These are phyloP conservation scores for Lippia alba DNA, from an alignment of 305 asterid genomes.

Conservation along the genomic window DNA sequence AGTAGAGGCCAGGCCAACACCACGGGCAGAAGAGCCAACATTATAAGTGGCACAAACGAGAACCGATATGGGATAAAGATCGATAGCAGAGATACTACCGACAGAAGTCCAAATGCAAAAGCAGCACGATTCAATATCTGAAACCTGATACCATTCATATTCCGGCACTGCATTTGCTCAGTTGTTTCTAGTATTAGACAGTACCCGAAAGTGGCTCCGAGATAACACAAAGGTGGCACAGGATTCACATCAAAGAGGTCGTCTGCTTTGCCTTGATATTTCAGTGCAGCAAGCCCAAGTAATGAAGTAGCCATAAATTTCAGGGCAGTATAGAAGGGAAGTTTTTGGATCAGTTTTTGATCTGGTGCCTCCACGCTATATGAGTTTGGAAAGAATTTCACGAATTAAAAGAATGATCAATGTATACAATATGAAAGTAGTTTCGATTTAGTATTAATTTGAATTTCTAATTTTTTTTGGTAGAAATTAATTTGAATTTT, in stretches of 20 bases:
- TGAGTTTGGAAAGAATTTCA: too few species aligned
- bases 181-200: neutral
- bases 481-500: too few species aligned
- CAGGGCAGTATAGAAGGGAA: too few species aligned
- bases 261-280: constrained; percentile 3
- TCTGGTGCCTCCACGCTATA: too few species aligned
- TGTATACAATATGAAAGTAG: too few species aligned
- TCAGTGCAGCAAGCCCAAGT: neutral
- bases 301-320: too few species aligned
- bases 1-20: neutral
- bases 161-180: neutral
- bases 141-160: too few species aligned
- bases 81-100: neutral
- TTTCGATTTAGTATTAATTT: too few species aligned
- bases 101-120: constrained; percentile 4
- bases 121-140: neutral
- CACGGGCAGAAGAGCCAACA: neutral
- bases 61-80: neutral
- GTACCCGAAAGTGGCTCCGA: neutral
- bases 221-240: neutral
- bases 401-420: too few species aligned
- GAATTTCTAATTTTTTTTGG: too few species aligned
- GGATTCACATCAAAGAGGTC: neutral
- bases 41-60: neutral
- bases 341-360: too few species aligned